These are phyloP conservation scores for Antitrichia curtipendula DNA, from an alignment of 225 moss, liverwort and hornwort species.

Conservation along the genomic window DNA sequence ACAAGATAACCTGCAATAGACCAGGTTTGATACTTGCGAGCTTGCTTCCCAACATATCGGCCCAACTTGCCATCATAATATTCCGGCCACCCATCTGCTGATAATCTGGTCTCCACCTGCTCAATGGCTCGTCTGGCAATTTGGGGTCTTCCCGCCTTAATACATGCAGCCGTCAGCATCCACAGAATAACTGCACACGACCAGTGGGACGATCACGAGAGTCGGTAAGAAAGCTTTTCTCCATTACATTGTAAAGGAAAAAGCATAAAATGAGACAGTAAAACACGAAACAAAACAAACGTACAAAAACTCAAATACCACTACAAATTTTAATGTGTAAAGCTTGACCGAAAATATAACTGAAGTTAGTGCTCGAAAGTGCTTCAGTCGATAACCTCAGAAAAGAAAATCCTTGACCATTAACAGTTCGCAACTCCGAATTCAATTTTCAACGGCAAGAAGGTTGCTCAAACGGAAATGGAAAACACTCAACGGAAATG, in stretches of 20 bases:
- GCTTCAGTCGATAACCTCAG: neutral
- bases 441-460: neutral
- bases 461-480: neutral
- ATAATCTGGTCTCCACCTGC: conserved; percentile 71
- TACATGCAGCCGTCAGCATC: conserved; percentile 96
- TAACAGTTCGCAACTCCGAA: neutral
- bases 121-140: conserved; percentile 79
- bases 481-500: neutral
- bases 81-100: conserved; percentile 87
- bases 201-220: neutral
- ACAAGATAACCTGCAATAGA: conserved; percentile 90
- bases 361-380: neutral
- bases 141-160: conserved; percentile 90
- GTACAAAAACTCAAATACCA: neutral
- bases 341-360: neutral
- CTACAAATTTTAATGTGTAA: neutral
- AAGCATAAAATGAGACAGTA: neutral
- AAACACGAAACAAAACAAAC: neutral
- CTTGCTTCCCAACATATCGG: conserved; percentile 80
- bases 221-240: neutral
- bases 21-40: conserved; percentile 88
- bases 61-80: conserved; percentile 93
- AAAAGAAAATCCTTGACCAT: neutral
- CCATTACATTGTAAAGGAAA: neutral
- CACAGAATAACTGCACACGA: conserved; percentile 68